Evolutionary conservation across 345 rosid genomes (phyloP), one percentile per base, ranked within the genome.

Genomic region (Rhodamnia rubescens): DNA sequence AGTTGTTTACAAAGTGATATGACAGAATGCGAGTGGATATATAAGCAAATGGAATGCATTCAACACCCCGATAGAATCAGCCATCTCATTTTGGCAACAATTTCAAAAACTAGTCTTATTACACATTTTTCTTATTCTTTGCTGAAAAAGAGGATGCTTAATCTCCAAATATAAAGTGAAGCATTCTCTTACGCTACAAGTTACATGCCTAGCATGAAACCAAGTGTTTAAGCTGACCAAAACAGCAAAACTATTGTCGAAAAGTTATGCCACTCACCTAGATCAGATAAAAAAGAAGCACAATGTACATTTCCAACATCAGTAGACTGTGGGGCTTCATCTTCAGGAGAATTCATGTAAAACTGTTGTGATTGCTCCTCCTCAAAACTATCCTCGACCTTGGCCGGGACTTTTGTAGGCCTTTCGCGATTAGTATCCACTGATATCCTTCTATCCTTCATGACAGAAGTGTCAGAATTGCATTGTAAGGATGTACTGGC

Each of bases 391-490:
- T 69, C 88, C 85, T 84, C 88, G 50, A 56, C 90, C 89, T 92
- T 89, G 53, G 36, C 83, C 80, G 87, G 47, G 51, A 56, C 83
- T 74, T 86, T 90, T 59, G 56, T 82, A 18, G 12, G 53, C 40
- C 44, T 53, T 57, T 85, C 81, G 16, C 54, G 82, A 87, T 85
- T 87, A 87, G 83, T 44, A 84, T 85, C 74, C 56, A 74, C 84
- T 9, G 87, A 74, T 29, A 64, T 27, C 84, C 84, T 85, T 89
- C 90, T 93, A 61, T 88, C 87, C 74, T 92, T 91, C 95, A 91
- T 90, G 88, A 96, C 92, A n/a, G 99, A 95, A 29, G 95, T 56
- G 59, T 90, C 93, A 50, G 98, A 93, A 83, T 86, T 89, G 83
- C 82, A 80, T 78, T 84, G 89, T 29, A 74, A 84, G 59, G 87